phyloP scores from a whole-genome alignment of 2,329 filamentous ascomycete species.

The Ascochyta clinopodiicola region DNA sequence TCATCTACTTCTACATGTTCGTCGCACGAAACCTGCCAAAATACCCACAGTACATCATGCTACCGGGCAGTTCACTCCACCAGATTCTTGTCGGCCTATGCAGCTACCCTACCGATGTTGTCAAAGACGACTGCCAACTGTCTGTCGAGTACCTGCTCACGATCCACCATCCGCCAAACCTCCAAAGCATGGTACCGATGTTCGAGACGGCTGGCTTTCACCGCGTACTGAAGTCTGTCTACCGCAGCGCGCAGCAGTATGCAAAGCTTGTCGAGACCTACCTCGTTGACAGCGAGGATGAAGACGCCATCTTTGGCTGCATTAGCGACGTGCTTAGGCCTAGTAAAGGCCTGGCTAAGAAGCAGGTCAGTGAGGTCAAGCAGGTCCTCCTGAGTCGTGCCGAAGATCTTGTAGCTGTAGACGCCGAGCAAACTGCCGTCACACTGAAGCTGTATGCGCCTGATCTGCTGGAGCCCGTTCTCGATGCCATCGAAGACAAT shows the following conservation, averaged over 20 bases:
- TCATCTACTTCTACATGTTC: constrained; percentile 98
- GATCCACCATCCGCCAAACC: constrained; percentile 86
- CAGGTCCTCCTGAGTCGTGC: constrained; percentile 70
- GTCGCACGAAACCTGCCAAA: constrained; percentile 95
- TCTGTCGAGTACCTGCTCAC: constrained; percentile 95
- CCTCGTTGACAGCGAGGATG: constrained; percentile 83
- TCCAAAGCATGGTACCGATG: constrained; percentile 75
- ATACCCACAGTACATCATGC: constrained; percentile 91
- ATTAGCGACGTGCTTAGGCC: constrained; percentile 76
- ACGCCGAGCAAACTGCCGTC: constrained; percentile 69
- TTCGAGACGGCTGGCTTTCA: constrained; percentile 85
- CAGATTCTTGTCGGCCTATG: constrained; percentile 83
- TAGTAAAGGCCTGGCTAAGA: constrained; percentile 67
- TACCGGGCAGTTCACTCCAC: constrained; percentile 85
- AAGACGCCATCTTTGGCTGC: constrained; percentile 77
- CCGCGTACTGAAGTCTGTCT: constrained; percentile 88
- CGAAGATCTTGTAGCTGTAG: constrained; percentile 69
- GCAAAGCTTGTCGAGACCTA: constrained; percentile 79
- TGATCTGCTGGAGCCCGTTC: constrained; percentile 69
- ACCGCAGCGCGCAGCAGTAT: constrained; percentile 80
- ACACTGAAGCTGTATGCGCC: constrained; percentile 68
- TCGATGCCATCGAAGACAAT: constrained; percentile 67
- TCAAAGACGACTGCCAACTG: constrained; percentile 94
- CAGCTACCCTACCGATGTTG: constrained; percentile 77
- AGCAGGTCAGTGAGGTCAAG: constrained; percentile 76